phyloP scores from a whole-genome alignment of 257 asterid species.

The Solanum ossicruentum region DNA sequence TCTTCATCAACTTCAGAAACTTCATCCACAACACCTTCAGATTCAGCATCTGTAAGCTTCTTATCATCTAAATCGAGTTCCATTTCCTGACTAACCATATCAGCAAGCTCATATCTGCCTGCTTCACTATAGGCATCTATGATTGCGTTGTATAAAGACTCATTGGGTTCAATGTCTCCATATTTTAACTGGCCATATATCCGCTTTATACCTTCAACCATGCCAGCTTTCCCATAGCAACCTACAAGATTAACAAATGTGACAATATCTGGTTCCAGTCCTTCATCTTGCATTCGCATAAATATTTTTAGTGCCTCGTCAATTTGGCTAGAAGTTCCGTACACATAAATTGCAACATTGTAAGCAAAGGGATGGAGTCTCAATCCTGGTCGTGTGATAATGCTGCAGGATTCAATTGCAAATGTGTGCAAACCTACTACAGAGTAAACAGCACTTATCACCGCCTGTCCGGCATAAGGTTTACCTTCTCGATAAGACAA shows the following conservation, averaged over 20 bases:
- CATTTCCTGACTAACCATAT: slow-evolving; percentile 66
- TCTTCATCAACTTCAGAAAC: background rate
- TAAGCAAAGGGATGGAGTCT: slow-evolving; percentile 45
- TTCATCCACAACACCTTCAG: slow-evolving; percentile 20
- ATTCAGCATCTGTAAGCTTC: slow-evolving; percentile 27
- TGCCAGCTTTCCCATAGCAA: slow-evolving; percentile 82
- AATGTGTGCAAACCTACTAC: slow-evolving; percentile 48
- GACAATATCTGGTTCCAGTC: slow-evolving; percentile 67
- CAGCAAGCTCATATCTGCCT: slow-evolving; percentile 72
- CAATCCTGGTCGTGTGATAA: slow-evolving; percentile 24
- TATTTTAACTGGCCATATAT: slow-evolving; percentile 48
- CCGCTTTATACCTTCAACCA: slow-evolving; percentile 84
- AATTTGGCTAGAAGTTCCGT: slow-evolving; percentile 47
- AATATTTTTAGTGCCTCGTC: slow-evolving; percentile 65
- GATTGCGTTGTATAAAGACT: slow-evolving; percentile 51
- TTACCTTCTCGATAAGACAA: slow-evolving; percentile 47
- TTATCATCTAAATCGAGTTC: slow-evolving; percentile 30
- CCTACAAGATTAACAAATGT: slow-evolving; percentile 54
- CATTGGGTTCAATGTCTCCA: slow-evolving; percentile 45
- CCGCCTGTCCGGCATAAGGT: slow-evolving; percentile 66
- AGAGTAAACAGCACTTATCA: slow-evolving; percentile 56
- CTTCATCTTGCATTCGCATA: slow-evolving; percentile 83
- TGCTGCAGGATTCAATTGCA: slow-evolving; percentile 69
- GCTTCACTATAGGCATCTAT: slow-evolving; percentile 47
- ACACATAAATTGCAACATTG: slow-evolving; percentile 68